A percentile compares a stretch with the other conserved stretches of the same genome.
phyloP scores from a whole-genome alignment of 202 grass and related monocot species.

The Carex sylvatica region DNA sequence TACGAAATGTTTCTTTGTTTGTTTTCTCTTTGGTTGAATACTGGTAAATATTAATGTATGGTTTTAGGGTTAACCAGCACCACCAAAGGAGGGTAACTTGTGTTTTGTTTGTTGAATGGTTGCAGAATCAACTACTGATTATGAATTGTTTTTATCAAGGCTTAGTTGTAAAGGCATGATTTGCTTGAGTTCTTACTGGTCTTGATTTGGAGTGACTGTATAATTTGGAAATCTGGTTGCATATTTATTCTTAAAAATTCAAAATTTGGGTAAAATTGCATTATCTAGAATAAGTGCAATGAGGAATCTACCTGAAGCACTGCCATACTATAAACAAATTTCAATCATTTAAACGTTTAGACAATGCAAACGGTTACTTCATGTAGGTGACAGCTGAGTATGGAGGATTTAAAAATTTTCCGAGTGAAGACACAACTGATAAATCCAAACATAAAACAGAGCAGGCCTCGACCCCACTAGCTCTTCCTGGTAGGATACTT shows the following conservation, averaged over 20 bases:
- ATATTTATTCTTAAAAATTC: not conserved
- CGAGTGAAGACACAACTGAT: constrained; percentile 39
- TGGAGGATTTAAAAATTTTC: constrained; percentile 56
- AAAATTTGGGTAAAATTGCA: not conserved
- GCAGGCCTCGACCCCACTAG: constrained; percentile 34
- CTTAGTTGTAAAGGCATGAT: not conserved
- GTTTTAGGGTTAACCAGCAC: not conserved
- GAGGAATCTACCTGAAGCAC: not conserved
- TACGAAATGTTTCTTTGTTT: not conserved
- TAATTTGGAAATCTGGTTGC: not conserved
- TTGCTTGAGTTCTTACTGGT: not conserved
- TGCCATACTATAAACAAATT: not conserved
- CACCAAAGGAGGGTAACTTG: not conserved
- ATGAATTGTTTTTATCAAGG: not conserved
- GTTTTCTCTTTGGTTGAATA: not conserved
- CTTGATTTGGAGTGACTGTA: not conserved
- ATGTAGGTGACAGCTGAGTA: constrained; percentile 68
- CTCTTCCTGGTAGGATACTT: constrained; percentile 48
- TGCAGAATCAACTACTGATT: not conserved
- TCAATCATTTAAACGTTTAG: not conserved
- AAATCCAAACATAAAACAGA: constrained; percentile 39
- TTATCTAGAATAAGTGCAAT: not conserved
- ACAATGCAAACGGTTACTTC: not conserved
- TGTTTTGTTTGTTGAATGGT: not conserved
- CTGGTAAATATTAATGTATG: not conserved